phyloP scores from a whole-genome alignment of 805 yeast species.

The Metschnikowia borealis region DNA sequence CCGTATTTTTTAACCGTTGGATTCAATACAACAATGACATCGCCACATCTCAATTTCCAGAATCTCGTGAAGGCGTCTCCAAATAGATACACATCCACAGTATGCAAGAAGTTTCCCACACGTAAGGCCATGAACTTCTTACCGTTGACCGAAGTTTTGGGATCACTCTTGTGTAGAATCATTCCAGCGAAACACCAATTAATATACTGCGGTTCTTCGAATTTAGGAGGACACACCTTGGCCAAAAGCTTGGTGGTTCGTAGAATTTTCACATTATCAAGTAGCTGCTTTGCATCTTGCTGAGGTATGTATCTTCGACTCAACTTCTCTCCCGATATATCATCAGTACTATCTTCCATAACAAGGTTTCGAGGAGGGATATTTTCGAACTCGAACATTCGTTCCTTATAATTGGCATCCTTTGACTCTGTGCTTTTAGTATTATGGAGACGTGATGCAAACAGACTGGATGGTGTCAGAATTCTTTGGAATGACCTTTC shows the following conservation, averaged over 20 bases:
- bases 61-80: slow-evolving; percentile 64
- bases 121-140: slow-evolving; percentile 57
- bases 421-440: not conserved
- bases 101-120: slow-evolving; percentile 63
- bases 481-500: slow-evolving; percentile 6
- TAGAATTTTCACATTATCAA: slow-evolving; percentile 51
- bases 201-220: slow-evolving; percentile 60
- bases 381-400: slow-evolving; percentile 17
- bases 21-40: slow-evolving; percentile 67
- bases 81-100: slow-evolving; percentile 58
- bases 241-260: slow-evolving; percentile 58
- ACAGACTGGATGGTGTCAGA: slow-evolving; percentile 8
- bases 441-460: slow-evolving; percentile 13
- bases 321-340: slow-evolving; percentile 13
- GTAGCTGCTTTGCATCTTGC: slow-evolving; percentile 14
- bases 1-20: slow-evolving; percentile 50
- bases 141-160: slow-evolving; percentile 39
- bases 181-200: slow-evolving; percentile 84
- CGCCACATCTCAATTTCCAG: slow-evolving; percentile 74
- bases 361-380: slow-evolving; percentile 8
- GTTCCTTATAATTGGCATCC: slow-evolving; percentile 10
- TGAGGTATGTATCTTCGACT: slow-evolving; percentile 11
- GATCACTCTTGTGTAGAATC: slow-evolving; percentile 52
- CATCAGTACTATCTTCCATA: slow-evolving; percentile 6
- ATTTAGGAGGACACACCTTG: slow-evolving; percentile 63